These are phyloP conservation scores for Colletotrichum nymphaeae DNA, from an alignment of 2,329 filamentous ascomycete genomes.

Conservation along the genomic window DNA sequence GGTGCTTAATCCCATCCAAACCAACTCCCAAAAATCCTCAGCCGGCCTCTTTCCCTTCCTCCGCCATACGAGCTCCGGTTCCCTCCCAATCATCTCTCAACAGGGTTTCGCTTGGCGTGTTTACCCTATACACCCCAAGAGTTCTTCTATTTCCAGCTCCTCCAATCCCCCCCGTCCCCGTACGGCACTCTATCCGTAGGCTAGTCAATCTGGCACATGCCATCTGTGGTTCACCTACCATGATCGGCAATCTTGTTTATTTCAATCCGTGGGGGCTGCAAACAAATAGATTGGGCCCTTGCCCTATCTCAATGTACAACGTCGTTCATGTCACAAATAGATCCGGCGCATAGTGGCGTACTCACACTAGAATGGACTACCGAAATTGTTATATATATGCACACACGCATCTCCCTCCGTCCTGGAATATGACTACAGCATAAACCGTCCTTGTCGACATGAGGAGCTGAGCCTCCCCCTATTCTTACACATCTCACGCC, in stretches of 20 bases:
- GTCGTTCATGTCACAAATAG: constrained; percentile 6
- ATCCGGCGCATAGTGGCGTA: background rate
- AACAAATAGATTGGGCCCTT: constrained; percentile 11
- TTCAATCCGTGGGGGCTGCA: background rate
- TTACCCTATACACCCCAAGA: background rate
- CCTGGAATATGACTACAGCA: background rate
- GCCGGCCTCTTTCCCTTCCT: background rate
- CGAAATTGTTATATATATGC: constrained; percentile 31
- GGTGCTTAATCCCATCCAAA: background rate
- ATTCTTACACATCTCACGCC: background rate
- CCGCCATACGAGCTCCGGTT: background rate
- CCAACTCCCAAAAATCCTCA: too few relatives aligned
- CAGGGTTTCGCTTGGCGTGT: background rate
- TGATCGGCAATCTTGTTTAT: background rate
- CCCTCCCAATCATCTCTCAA: background rate
- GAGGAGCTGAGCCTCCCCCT: background rate
- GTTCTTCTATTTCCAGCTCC: background rate
- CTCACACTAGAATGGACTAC: background rate
- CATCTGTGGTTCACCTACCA: background rate
- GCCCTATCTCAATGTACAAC: background rate
- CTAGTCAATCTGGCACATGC: background rate
- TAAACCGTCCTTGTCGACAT: too few relatives aligned
- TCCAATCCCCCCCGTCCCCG: too few relatives aligned
- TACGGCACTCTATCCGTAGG: background rate
- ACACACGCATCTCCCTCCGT: background rate